A percentile compares a stretch with the other conserved stretches of the same genome.
Evolutionary conservation across 495 filamentous ascomycete genomes (phyloP).

Genomic region (Stereocaulon alpinum): DNA sequence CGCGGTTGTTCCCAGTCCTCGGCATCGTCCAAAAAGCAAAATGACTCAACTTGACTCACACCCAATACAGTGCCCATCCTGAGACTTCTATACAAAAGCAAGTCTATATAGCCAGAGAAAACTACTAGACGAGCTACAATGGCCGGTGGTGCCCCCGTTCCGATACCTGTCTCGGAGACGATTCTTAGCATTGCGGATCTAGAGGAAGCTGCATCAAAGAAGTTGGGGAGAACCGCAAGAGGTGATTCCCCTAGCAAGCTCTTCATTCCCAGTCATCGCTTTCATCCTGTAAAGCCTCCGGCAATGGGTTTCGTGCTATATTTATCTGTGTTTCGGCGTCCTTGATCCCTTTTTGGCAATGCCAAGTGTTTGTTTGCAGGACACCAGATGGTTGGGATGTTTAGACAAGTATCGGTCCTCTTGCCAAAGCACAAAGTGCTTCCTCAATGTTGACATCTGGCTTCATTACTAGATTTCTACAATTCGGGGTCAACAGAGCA

Average conservation of each 20-base stretch:
- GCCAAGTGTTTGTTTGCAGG: background rate
- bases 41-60: too few relatives aligned
- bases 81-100: too few relatives aligned
- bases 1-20: too few relatives aligned
- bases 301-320: background rate
- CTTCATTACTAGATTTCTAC: conserved; percentile 33
- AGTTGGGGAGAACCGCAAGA: conserved; percentile 21
- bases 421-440: background rate
- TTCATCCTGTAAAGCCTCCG: background rate
- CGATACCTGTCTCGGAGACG: background rate
- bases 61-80: too few relatives aligned
- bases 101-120: too few relatives aligned
- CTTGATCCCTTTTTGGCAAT: background rate
- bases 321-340: background rate
- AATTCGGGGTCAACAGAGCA: conserved; percentile 39
- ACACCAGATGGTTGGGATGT: too few relatives aligned
- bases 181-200: conserved; percentile 27
- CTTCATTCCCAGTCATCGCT: too few relatives aligned
- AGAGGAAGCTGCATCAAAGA: conserved; percentile 22
- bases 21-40: too few relatives aligned
- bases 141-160: conserved; percentile 2
- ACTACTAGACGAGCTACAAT: background rate
- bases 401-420: too few relatives aligned
- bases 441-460: background rate
- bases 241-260: conserved; percentile 10